Evolutionary conservation across 495 filamentous ascomycete species (phyloP), one percentile per base, ranked within the genome.

Genomic region (Penicillium goetzii): DNA sequence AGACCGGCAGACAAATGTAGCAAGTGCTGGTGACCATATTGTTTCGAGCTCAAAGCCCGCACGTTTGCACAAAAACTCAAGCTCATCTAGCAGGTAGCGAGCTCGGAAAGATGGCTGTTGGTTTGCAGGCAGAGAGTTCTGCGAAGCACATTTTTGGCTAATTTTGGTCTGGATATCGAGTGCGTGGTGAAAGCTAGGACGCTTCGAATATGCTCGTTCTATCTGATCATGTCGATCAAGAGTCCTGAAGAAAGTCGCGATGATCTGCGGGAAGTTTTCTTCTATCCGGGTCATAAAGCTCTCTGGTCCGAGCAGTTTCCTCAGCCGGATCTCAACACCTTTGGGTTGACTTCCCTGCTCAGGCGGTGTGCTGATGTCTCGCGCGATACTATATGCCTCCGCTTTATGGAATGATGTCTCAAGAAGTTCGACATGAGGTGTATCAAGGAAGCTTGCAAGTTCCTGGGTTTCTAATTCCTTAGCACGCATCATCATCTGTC

Each of bases 91-190:
- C 7, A 98, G 76, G 68, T 88, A 90, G 59, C 88, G 91, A 19
- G 87, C 86, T 64, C 84, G 89, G 77, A 97, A 98, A 34, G 85
- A 90, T 17, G 95, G 95, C 64, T 96, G 92, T 65, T 96, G 92
- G 58, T 88, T 90, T 8, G 87, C 76, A 7, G 92, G 88, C 9
- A 97, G 74, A 10, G 70, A 70, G 30, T 76, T 82, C 10, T 78
- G 75, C 21, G 92, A 89, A 59, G 83, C 72, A 56, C 88, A 86
- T 59, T 86, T 86, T 19, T 72, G 72, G 59, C 85, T 85, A 61
- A 97, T 97, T 34, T 83, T 74, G 21, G 79, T 76, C 72, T 95
- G 83, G n/a, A 81, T 82, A 43, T 86, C 79, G 11, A 83, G 80
- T 17, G 91, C 88, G 53, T 85, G 78, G 1, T 64, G 68, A 62